phyloP scores from a whole-genome alignment of 495 filamentous ascomycete species.

The Massariosphaeria phaeospora region DNA sequence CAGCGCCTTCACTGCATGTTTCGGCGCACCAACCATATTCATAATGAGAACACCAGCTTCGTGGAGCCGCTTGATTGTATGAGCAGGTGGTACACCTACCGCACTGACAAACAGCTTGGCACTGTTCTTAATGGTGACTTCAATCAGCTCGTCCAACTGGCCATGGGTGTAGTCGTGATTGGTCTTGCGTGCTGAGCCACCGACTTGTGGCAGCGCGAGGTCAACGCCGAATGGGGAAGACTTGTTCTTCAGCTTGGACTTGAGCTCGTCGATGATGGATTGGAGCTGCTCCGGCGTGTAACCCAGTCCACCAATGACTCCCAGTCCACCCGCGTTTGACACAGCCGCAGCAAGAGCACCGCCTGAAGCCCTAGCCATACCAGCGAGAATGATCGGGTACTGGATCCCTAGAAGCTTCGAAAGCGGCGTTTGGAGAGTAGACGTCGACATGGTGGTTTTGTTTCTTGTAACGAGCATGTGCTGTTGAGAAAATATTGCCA shows the following conservation, averaged over 20 bases:
- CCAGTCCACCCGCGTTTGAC: conserved; percentile 81
- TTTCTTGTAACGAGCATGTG: too few relatives aligned
- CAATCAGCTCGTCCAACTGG: conserved; percentile 73
- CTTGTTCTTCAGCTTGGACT: conserved; percentile 57
- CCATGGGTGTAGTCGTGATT: conserved; percentile 91
- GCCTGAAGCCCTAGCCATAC: conserved; percentile 79
- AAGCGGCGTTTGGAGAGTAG: conserved; percentile 66
- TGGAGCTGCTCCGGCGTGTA: conserved; percentile 78
- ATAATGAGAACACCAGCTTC: conserved; percentile 71
- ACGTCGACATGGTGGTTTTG: conserved; percentile 30
- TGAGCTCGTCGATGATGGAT: conserved; percentile 76
- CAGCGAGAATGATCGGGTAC: conserved; percentile 80
- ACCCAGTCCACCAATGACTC: conserved; percentile 76
- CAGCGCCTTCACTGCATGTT: conserved; percentile 78
- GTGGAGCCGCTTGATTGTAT: conserved; percentile 66
- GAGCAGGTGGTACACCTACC: conserved; percentile 71
- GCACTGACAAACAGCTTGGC: conserved; percentile 78
- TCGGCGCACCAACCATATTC: conserved; percentile 96
- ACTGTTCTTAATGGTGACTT: conserved; percentile 69
- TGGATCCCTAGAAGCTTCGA: conserved; percentile 67
- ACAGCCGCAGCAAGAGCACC: conserved; percentile 78
- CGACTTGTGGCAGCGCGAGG: conserved; percentile 79
- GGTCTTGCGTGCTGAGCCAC: conserved; percentile 70
- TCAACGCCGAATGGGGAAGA: conserved; percentile 80
- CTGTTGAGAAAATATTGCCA: too few relatives aligned